These are phyloP conservation scores for Tausonia pullulans DNA, from an alignment of 1,284 basidiomycete genomes.

Conservation along the genomic window DNA sequence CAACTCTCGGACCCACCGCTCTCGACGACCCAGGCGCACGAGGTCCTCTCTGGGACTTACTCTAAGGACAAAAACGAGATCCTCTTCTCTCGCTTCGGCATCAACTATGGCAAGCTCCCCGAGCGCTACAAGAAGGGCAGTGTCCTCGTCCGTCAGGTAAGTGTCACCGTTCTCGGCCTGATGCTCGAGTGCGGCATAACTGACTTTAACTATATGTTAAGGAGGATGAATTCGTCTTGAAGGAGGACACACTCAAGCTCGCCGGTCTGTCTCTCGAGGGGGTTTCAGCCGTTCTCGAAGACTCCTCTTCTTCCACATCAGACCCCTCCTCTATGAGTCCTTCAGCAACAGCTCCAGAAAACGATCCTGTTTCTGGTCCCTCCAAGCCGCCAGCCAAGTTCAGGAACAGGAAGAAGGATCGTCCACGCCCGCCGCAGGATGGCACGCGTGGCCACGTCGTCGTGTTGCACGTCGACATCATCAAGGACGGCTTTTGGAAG, in stretches of 20 bases:
- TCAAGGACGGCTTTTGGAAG: conserved; percentile 68
- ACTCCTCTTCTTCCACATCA: not conserved
- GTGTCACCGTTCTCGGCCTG: not conserved
- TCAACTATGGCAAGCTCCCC: conserved; percentile 77
- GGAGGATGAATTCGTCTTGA: no score
- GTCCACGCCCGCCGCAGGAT: conserved; percentile 33
- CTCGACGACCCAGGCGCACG: conserved; percentile 13
- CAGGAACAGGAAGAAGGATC: conserved; percentile 31
- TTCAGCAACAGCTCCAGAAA: no score
- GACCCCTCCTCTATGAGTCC: no score
- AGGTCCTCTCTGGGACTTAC: conserved; percentile 56
- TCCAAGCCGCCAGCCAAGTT: not conserved
- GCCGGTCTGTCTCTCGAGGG: not conserved
- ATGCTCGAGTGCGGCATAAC: not conserved
- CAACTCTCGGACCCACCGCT: conserved; percentile 33
- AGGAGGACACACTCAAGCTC: not conserved
- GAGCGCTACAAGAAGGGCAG: conserved; percentile 77
- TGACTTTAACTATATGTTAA: not conserved
- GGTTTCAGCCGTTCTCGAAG: not conserved
- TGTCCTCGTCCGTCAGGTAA: conserved; percentile 53
- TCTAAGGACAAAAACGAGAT: conserved; percentile 87
- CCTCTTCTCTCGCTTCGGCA: conserved; percentile 62
- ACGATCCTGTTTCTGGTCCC: no score
- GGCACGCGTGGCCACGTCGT: conserved; percentile 41
- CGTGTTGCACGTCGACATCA: conserved; percentile 66